Evolutionary conservation across 2,329 filamentous ascomycete genomes (phyloP).

Genomic region (Geoglossum cookeanum): DNA sequence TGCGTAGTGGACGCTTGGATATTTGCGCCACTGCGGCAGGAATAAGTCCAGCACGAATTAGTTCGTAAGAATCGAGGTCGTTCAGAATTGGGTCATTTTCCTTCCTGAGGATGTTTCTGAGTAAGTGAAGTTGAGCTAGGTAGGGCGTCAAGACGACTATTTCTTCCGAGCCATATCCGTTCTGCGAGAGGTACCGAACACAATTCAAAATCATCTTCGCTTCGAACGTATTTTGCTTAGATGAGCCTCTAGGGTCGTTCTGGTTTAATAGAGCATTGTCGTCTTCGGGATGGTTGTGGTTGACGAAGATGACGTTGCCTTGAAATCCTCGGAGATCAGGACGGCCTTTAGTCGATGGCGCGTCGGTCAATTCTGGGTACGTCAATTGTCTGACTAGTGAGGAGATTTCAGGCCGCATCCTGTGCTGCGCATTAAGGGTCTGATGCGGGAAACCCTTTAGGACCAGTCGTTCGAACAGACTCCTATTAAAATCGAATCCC

Average conservation of each 20-base stretch:
- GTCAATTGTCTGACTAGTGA: slow-evolving; percentile 31
- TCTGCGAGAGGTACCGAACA: slow-evolving; percentile 49
- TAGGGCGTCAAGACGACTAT: slow-evolving; percentile 56
- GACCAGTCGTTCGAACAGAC: slow-evolving; percentile 63
- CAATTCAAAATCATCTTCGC: slow-evolving; percentile 44
- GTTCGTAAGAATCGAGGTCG: slow-evolving; percentile 45
- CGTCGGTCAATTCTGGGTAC: slow-evolving; percentile 15
- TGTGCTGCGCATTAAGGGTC: slow-evolving; percentile 47
- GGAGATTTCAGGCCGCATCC: slow-evolving; percentile 53
- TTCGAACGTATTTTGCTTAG: slow-evolving; percentile 48
- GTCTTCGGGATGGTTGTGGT: slow-evolving; percentile 45
- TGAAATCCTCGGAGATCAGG: slow-evolving; percentile 42
- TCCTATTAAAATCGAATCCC: slow-evolving; percentile 49
- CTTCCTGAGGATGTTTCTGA: slow-evolving; percentile 32
- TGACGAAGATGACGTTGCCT: slow-evolving; percentile 36
- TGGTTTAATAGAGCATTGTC: slow-evolving; percentile 11
- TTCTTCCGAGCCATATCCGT: slow-evolving; percentile 46
- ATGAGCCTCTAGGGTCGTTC: background rate
- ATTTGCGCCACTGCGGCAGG: slow-evolving; percentile 31
- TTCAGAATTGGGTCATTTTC: slow-evolving; percentile 47
- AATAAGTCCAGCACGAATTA: slow-evolving; percentile 44
- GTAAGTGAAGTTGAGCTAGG: slow-evolving; percentile 43
- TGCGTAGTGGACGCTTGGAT: slow-evolving; percentile 32
- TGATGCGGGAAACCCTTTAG: slow-evolving; percentile 41
- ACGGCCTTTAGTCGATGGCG: slow-evolving; percentile 34